Evolutionary conservation across 257 asterid genomes (phyloP).

Genomic region (Rehmannia glutinosa): DNA sequence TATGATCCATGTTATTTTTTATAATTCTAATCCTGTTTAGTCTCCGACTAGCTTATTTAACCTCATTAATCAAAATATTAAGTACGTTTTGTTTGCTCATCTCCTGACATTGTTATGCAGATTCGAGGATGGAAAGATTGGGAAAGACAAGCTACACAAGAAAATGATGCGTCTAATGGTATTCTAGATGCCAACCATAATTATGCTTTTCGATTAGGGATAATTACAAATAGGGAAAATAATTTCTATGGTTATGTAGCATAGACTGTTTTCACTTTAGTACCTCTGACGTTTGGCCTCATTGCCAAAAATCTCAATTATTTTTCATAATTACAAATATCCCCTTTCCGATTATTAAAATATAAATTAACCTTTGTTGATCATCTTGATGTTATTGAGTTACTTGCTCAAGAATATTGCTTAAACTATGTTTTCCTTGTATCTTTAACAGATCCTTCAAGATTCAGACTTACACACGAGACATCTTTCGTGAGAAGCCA

Average conservation of each 20-base stretch:
- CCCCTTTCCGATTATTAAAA: too few species aligned
- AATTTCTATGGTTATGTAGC: too few species aligned
- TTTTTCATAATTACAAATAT: background rate
- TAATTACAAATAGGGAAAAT: too few species aligned
- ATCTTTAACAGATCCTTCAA: conserved; percentile 54
- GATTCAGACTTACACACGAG: conserved; percentile 91
- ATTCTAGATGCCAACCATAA: background rate
- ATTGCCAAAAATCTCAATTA: background rate
- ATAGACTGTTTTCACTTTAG: too few species aligned
- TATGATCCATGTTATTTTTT: background rate
- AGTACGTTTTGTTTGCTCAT: background rate
- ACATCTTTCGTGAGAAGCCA: conserved; percentile 89
- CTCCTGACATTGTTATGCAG: conserved; percentile 27
- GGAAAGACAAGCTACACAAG: conserved; percentile 49
- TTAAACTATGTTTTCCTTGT: background rate
- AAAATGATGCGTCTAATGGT: conserved; percentile 48
- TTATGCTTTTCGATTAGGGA: background rate
- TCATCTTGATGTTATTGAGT: too few species aligned
- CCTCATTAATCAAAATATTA: too few species aligned
- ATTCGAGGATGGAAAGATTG: conserved; percentile 94
- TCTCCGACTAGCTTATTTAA: background rate
- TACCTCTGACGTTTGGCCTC: background rate
- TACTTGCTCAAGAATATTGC: background rate
- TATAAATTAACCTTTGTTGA: too few species aligned
- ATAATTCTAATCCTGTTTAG: too few species aligned